Evolutionary conservation across 1,284 basidiomycete genomes (phyloP), one percentile per base, ranked within the genome.

Genomic region (Ustilago nuda): DNA sequence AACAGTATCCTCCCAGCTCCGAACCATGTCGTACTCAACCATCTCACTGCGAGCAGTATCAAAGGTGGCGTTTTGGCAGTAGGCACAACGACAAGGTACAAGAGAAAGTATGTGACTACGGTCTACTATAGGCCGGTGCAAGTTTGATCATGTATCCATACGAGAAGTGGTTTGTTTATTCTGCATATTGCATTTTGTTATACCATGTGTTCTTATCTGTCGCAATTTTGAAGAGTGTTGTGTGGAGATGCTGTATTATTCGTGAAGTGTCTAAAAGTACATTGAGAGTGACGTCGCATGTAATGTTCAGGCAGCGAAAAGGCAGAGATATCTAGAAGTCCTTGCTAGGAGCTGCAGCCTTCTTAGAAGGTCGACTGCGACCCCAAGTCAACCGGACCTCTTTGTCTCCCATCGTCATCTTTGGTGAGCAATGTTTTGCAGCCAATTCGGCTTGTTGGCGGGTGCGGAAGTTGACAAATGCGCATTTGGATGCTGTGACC

Each of bases 21-120:
- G 13, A 94, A 92, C 61, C 96, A 98, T 87, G 94, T 94, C 39
- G 94, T 98, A 46, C 88, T 99, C 75, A 94, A 98, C 79, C 97
- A 99, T 86, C 87, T 99, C 67, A 94, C 94, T 72, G 98, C 96
- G 57, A 96, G 94, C 85, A 94, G 95, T 71, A 99, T 99, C 82
- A 90, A 92, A 86, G 94, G 95, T 85, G 95, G 95, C 4, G 94
- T 96, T 52, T 87, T 99, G 51, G 95, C 95, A 41, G 94, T 98
- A 1, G 95, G 93, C 15, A 94, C 92, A 60, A 98, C 96, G 61
- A 95, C 93, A 51, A 88, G 96, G 83, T 99, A 98, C 88, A 89
- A 92, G 87, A 91, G 94, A 87, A 99, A 99, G 90, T 91, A 91
- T 83, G 90, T 91, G 78, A 90, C 90, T 48, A 91, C 90, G 36